phyloP scores from a whole-genome alignment of 73 alveolate genomes.

The Paramecium sonneborni region DNA sequence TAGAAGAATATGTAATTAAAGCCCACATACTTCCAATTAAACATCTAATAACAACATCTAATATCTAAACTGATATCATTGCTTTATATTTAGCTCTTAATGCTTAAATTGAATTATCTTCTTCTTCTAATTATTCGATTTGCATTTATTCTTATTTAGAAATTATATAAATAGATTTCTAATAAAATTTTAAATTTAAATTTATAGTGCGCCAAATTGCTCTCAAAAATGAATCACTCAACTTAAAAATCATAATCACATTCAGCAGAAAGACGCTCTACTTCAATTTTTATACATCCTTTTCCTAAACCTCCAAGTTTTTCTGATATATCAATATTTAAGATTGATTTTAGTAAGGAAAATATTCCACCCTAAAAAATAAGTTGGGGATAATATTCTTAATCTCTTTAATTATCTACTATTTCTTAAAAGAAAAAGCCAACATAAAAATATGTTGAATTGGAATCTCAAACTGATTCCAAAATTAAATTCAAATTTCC shows the following conservation, averaged over 20 bases:
- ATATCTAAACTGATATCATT: not conserved
- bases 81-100: not conserved
- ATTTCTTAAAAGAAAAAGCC: not conserved
- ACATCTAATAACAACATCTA: not conserved
- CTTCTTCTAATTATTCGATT: not conserved
- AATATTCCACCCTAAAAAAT: not conserved
- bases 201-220: not conserved
- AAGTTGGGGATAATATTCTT: not conserved
- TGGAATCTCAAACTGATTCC: not conserved
- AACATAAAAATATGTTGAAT: not conserved
- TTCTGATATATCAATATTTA: not conserved
- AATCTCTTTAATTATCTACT: not conserved
- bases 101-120: not conserved
- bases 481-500: constrained; percentile 22
- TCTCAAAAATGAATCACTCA: not conserved
- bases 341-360: not conserved
- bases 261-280: not conserved
- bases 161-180: not conserved
- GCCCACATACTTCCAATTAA: not conserved
- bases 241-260: not conserved
- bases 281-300: not conserved
- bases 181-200: not conserved
- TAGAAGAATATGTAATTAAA: not conserved
- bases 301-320: not conserved
- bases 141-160: not conserved